Percentiles rank a stretch among this genome's conserved stretches.
Evolutionary conservation across 768 basidiomycete genomes (phyloP).

Genomic region (Rossbeevera mucosa): DNA sequence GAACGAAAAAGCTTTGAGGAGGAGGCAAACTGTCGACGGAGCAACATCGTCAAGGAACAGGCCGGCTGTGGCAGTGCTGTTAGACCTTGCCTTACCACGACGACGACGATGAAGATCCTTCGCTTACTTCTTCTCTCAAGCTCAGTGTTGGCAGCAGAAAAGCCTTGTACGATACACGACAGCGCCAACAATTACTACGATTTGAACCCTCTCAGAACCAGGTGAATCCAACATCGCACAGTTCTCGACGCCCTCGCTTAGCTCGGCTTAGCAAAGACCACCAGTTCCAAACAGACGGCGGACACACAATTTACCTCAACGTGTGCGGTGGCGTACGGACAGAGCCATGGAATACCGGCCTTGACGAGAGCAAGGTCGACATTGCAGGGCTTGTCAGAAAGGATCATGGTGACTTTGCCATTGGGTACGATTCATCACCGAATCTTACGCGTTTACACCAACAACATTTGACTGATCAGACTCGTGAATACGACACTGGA

Average conservation of each 20-base stretch:
- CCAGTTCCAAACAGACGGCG: constrained; percentile 44
- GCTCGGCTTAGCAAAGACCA: constrained; percentile 56
- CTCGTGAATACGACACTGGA: constrained; percentile 57
- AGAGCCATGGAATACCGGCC: constrained; percentile 57
- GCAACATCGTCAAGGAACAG: constrained; percentile 35
- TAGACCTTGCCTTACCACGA: no score
- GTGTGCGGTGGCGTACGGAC: constrained; percentile 54
- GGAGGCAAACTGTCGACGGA: constrained; percentile 58
- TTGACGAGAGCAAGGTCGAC: constrained; percentile 42
- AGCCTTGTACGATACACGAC: constrained; percentile 57
- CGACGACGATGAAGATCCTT: no score
- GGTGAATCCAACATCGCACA: constrained; percentile 35
- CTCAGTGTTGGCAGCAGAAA: constrained; percentile 36
- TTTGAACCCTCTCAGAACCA: constrained; percentile 55
- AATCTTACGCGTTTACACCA: neutral
- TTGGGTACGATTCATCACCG: constrained; percentile 49
- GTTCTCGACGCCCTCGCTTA: constrained; percentile 2
- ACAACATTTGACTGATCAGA: constrained; percentile 9
- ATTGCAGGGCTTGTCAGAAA: constrained; percentile 61
- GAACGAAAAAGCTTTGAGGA: constrained; percentile 30
- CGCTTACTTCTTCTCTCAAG: constrained; percentile 8
- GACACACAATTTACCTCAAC: constrained; percentile 52
- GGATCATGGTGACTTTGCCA: constrained; percentile 63
- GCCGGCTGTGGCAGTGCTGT: constrained; percentile 28
- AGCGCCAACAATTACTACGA: constrained; percentile 56